Base-by-base conservation (phyloP, 192 early-diverging fungal species). In the Physocladia obscura region DNA sequence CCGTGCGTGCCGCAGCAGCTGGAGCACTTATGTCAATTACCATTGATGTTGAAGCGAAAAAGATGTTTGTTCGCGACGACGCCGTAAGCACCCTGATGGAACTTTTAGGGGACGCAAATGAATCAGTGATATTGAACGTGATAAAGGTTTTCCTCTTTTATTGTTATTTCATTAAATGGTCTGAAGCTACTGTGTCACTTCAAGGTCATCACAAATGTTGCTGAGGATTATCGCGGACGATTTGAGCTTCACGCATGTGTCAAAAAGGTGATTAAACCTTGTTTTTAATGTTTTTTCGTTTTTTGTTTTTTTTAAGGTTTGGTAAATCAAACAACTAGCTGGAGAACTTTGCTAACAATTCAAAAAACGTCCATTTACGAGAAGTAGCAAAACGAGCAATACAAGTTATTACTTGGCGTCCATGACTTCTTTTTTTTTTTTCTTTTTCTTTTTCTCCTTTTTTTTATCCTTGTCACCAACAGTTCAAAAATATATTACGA, bases 191-290 rank as follows among this genome's bases (percentile, higher is more conserved):
- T 24, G 13, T 1, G 17, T 60, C 0, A 19, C n/a, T 27, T 29
- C 8, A 22, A 72, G 74, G 77, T 70, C 2, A 81, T 86, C 4
- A 82, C 80, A 19, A 86, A 86, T 48, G 77, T 77, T 52, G 79
- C 81, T n/a, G 84, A 86, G 56, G 84, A 86, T 55, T 86, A 86
- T 47, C 75, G 84, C 38, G 84, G 80, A n/a, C 60, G 84, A 48
- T 86, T 86, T 63, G 76, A 78, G 61, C 68, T 86, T 31, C 78
- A 86, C 65, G 47, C 57, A 3, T 76, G 75, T 49, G 30, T 86
- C 4, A 76, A 78, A 35, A 81, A 80, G 79, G 79, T 86, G 49
- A 6, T 59, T n/a, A 8, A 36, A 15, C n/a, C n/a, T n/a, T n/a
- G n/a, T n/a, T n/a, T n/a, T n/a, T n/a, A n/a, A n/a, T n/a, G n/a